These are phyloP conservation scores for Alternaria gaisen DNA, from an alignment of 2,329 filamentous ascomycete genomes.

Conservation along the genomic window DNA sequence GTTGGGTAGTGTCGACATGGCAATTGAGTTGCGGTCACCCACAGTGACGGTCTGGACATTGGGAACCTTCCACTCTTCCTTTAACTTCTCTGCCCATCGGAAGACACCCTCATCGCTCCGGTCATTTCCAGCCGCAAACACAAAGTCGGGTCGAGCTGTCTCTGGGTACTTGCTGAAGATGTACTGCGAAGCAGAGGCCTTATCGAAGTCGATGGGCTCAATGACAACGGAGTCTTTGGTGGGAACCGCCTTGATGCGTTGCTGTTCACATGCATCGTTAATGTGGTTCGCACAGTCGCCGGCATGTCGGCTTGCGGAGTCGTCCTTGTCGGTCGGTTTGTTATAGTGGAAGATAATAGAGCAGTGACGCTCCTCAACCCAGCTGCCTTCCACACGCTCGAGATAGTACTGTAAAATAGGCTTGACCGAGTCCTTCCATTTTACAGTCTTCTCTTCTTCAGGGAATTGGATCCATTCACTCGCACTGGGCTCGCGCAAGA, in stretches of 20 bases:
- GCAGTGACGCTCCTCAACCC: slow-evolving; percentile 90
- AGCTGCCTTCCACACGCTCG: slow-evolving; percentile 86
- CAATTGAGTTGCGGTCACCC: slow-evolving; percentile 87
- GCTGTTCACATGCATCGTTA: slow-evolving; percentile 88
- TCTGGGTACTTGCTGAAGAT: slow-evolving; percentile 66
- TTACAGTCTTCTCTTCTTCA: slow-evolving; percentile 72
- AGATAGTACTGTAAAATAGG: slow-evolving; percentile 88
- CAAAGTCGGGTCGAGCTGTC: slow-evolving; percentile 70
- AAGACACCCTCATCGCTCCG: slow-evolving; percentile 95
- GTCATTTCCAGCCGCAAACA: slow-evolving; percentile 89
- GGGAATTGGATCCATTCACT: slow-evolving; percentile 81
- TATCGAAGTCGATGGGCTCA: slow-evolving; percentile 86
- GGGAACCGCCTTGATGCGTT: slow-evolving; percentile 84
- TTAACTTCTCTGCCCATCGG: slow-evolving; percentile 86
- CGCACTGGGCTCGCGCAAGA: slow-evolving; percentile 74
- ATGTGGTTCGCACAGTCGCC: slow-evolving; percentile 93
- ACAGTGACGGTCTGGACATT: slow-evolving; percentile 87
- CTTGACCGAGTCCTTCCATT: slow-evolving; percentile 86
- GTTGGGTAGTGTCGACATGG: slow-evolving; percentile 83
- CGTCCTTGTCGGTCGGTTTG: slow-evolving; percentile 74
- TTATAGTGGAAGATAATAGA: slow-evolving; percentile 92
- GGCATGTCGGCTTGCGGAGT: slow-evolving; percentile 78
- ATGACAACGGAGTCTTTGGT: slow-evolving; percentile 83
- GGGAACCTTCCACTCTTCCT: slow-evolving; percentile 56
- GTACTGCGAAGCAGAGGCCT: slow-evolving; percentile 79